Base-by-base conservation (phyloP, 805 yeast genomes). In the Nakazawaea anatomiae region DNA sequence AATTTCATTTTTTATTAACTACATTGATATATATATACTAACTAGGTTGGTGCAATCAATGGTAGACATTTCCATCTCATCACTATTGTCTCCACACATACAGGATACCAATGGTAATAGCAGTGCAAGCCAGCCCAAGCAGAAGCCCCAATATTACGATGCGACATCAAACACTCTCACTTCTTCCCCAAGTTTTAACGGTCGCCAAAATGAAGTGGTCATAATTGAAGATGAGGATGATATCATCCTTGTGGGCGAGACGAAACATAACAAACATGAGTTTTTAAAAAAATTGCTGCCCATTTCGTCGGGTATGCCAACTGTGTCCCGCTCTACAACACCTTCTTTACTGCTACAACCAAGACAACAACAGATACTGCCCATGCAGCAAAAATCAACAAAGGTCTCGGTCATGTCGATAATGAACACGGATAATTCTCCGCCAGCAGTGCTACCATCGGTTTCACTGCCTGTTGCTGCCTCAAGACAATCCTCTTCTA, bases 101-200 rank as follows among this genome's bases (percentile, higher is more conserved):
- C 39, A 2, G 18, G 42, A 14, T 18, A 7, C 39, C 28, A n/a
- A 28, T 32, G 39, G 31, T 2, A 34, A 34, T 34, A 34, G 12
- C 9, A 18, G 25, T 32, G 31, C 4, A 28, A 40, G 18, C 28
- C 46, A n/a, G 5, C 39, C 31, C 9, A 27, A 18, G 14, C 31
- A 42, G 8, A 32, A 32, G 35, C 11, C 11, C 8, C 35, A 38
- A 34, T 38, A 42, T 36, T 58, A 57, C 42, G 55, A 58, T 50
- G 57, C 60, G 2, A 54, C 55, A 31, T 55, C 52, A 10, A 53
- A 55, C 36, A 38, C 55, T 10, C 44, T 46, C 3, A 44, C 46
- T 4, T 29, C 40, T 6, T 42, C 42, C 8, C 42, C 46, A 12
- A 43, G 25, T 32, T 14, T n/a, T 5, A 41, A 41, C 25, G 32